phyloP scores from a whole-genome alignment of 192 early-diverging fungal species.

The Backusella tarrabulga region DNA sequence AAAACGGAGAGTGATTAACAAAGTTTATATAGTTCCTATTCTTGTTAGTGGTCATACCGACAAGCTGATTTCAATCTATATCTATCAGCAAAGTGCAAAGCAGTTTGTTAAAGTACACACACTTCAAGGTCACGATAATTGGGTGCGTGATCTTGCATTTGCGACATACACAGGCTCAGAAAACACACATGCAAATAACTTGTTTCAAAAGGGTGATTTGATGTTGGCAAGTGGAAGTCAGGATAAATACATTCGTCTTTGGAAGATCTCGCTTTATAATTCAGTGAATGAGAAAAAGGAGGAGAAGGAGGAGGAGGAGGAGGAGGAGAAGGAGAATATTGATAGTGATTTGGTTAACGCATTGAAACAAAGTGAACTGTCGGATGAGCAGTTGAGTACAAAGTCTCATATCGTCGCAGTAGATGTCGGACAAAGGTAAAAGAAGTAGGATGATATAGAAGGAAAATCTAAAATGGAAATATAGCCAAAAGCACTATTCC shows the following conservation, averaged over 20 bases:
- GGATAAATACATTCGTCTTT: constrained; percentile 91
- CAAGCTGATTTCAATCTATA: constrained; percentile 69
- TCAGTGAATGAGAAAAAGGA: neutral
- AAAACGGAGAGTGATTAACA: neutral
- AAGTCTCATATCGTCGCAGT: constrained; percentile 79
- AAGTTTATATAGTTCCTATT: constrained; percentile 44
- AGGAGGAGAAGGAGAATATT: constrained; percentile 14
- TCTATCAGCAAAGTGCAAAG: constrained; percentile 19
- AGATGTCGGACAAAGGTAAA: constrained; percentile 18
- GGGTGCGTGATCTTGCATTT: constrained; percentile 84
- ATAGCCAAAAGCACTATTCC: constrained; percentile 38
- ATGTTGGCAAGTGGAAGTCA: constrained; percentile 88
- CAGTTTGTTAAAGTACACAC: constrained; percentile 64
- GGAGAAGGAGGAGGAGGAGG: neutral
- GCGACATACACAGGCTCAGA: constrained; percentile 52
- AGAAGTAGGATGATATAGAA: neutral
- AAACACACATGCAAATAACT: constrained; percentile 37
- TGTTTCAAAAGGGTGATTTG: constrained; percentile 71
- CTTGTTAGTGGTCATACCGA: constrained; percentile 88
- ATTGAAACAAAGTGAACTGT: constrained; percentile 37
- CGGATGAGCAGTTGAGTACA: constrained; percentile 74
- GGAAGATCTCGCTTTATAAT: constrained; percentile 64
- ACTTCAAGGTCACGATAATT: constrained; percentile 90
- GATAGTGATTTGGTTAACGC: constrained; percentile 47
- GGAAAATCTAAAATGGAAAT: neutral